These are phyloP conservation scores for Trypanosoma boissoni DNA, from an alignment of 208 protist genomes.

Conservation along the genomic window DNA sequence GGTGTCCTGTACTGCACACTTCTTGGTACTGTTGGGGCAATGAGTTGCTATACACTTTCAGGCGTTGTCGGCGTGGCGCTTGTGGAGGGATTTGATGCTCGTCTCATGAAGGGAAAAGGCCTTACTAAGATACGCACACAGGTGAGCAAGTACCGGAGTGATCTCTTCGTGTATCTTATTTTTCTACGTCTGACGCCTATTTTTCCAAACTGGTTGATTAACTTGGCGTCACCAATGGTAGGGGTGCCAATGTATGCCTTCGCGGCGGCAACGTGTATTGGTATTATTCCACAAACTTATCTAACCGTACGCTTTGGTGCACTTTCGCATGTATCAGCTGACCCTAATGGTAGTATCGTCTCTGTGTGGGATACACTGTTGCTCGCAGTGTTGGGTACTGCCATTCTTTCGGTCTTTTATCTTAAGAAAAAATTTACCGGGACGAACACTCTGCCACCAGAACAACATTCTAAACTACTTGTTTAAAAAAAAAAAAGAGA, in stretches of 20 bases:
- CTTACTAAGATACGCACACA: constrained; percentile 53
- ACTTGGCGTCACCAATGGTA: constrained; percentile 81
- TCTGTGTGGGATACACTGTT: constrained; percentile 68
- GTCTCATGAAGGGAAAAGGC: constrained; percentile 54
- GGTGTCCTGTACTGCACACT: constrained; percentile 64
- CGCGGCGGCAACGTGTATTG: constrained; percentile 74
- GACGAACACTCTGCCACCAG: not conserved
- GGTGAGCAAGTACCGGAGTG: constrained; percentile 47
- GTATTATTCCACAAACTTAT: constrained; percentile 89
- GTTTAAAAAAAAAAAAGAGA: not conserved
- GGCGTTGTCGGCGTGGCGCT: constrained; percentile 36
- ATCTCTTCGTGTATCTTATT: constrained; percentile 89
- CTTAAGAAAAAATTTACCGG: constrained; percentile 13
- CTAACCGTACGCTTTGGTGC: constrained; percentile 80
- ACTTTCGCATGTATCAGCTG: constrained; percentile 20
- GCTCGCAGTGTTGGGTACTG: constrained; percentile 42
- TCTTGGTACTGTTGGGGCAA: constrained; percentile 57
- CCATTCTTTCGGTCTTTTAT: constrained; percentile 28
- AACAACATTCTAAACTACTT: not conserved
- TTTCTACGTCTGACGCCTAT: constrained; percentile 92
- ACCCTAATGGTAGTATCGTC: constrained; percentile 37
- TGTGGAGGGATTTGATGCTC: constrained; percentile 36
- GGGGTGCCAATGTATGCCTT: constrained; percentile 69
- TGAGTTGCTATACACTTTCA: constrained; percentile 51
- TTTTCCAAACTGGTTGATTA: constrained; percentile 94